phyloP scores from a whole-genome alignment of 1,139 yeast species.

The Blastobotrys elegans region DNA sequence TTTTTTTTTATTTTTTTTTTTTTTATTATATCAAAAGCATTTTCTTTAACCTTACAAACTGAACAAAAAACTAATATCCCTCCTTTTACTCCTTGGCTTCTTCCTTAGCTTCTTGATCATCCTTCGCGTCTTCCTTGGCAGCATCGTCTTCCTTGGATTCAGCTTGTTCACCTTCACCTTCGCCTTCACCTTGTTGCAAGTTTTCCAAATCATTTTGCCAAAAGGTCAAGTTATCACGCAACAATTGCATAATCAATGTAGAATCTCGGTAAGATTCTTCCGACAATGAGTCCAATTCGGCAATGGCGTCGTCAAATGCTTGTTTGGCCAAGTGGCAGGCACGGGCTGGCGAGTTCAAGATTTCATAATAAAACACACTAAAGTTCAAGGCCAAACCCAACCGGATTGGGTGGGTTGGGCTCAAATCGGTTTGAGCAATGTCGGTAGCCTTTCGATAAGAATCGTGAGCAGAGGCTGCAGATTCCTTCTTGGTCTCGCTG shows the following conservation, averaged over 20 bases:
- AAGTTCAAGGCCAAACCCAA: slow-evolving; percentile 96
- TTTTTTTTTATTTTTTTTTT: neutral
- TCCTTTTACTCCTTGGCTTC: neutral
- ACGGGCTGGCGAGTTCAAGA: slow-evolving; percentile 96
- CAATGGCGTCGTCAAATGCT: slow-evolving; percentile 98
- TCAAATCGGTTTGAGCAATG: slow-evolving; percentile 95
- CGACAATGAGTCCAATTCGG: slow-evolving; percentile 94
- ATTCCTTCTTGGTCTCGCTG: slow-evolving; percentile 89
- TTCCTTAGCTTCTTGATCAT: neutral
- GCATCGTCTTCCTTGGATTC: slow-evolving; percentile 6
- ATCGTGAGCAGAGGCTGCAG: slow-evolving; percentile 90
- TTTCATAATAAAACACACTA: slow-evolving; percentile 97
- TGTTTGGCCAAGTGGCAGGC: slow-evolving; percentile 99
- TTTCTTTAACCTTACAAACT: neutral
- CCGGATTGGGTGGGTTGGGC: slow-evolving; percentile 99
- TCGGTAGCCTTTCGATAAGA: slow-evolving; percentile 96
- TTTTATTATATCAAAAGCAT: too few species aligned
- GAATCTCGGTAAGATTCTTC: slow-evolving; percentile 99
- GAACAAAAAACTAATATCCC: neutral
- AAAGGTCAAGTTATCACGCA: slow-evolving; percentile 96
- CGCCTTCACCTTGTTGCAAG: slow-evolving; percentile 43
- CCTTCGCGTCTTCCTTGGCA: neutral
- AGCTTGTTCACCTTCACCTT: slow-evolving; percentile 10
- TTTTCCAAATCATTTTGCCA: slow-evolving; percentile 97
- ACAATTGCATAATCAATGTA: slow-evolving; percentile 96